Conservation (phyloP, 1,139 yeast genomes). For the Lodderomyces beijingensis region DNA sequence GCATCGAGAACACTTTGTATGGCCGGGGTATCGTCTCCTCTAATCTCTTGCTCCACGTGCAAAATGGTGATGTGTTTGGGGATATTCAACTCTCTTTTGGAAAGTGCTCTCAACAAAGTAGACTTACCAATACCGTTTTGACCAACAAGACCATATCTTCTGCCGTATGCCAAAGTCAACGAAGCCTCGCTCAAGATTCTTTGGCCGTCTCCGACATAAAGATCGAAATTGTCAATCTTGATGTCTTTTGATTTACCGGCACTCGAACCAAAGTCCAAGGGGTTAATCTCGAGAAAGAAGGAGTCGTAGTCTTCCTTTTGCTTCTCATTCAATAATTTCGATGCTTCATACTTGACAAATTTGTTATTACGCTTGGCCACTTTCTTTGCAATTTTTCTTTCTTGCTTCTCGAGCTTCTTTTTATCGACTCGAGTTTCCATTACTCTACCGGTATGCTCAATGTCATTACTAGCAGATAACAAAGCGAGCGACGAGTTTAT, state of each 20-base stretch:
- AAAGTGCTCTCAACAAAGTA: conserved; percentile 81
- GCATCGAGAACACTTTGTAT: conserved; percentile 94
- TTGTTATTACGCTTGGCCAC: conserved; percentile 90
- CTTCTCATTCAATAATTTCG: conserved; percentile 67
- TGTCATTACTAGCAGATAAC: conserved; percentile 72
- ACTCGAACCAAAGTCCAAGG: conserved; percentile 83
- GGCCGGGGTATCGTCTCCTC: conserved; percentile 89
- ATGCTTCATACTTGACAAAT: conserved; percentile 89
- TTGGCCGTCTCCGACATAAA: conserved; percentile 93
- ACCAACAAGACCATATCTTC: conserved; percentile 96
- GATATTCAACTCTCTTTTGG: conserved; percentile 87
- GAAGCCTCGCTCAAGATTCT: conserved; percentile 88
- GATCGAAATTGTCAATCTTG: conserved; percentile 86
- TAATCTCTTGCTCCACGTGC: conserved; percentile 95
- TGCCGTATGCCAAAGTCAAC: conserved; percentile 83
- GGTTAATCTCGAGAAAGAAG: conserved; percentile 91
- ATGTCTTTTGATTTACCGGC: conserved; percentile 96
- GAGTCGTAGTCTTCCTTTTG: conserved; percentile 81
- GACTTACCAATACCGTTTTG: conserved; percentile 99
- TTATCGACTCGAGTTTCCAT: conserved; percentile 93
- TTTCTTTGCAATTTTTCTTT: conserved; percentile 92
- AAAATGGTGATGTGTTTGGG: conserved; percentile 93
- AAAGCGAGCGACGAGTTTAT: conserved; percentile 67
- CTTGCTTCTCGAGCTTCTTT: conserved; percentile 95
- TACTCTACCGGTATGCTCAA: conserved; percentile 87